Conservation (phyloP, 73 alveolate species). For the Tetrahymena malaccensis region DNA sequence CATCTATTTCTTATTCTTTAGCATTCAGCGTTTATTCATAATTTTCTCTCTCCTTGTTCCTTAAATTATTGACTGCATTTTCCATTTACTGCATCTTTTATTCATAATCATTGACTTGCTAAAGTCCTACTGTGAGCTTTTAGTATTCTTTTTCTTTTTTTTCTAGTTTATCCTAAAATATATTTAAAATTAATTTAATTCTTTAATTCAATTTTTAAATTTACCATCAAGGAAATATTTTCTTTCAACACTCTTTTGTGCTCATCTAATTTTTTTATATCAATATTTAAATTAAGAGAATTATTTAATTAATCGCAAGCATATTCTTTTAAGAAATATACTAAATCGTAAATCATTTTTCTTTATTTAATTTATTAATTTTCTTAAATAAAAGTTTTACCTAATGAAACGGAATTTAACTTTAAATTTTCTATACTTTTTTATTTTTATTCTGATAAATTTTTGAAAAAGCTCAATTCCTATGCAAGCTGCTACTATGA, state of each 20-base stretch:
- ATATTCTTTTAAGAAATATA: too few relatives aligned
- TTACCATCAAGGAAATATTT: not conserved
- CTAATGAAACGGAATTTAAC: not conserved
- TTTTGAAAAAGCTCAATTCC: not conserved
- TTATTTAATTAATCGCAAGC: too few relatives aligned
- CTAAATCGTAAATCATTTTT: too few relatives aligned
- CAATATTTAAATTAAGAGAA: too few relatives aligned
- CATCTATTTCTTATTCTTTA: not conserved
- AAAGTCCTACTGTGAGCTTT: not conserved
- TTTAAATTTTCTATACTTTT: not conserved
- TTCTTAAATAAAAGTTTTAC: not conserved
- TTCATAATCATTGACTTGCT: not conserved
- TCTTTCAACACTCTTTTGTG: not conserved
- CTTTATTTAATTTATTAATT: not conserved
- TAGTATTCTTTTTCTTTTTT: not conserved
- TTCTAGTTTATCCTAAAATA: not conserved
- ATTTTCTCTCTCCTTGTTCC: not conserved
- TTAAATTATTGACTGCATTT: not conserved
- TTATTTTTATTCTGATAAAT: not conserved
- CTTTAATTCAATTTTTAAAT: not conserved
- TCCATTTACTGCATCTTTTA: not conserved
- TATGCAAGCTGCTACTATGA: not conserved
- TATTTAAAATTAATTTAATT: too few relatives aligned
- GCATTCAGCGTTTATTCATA: not conserved
- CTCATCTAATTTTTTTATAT: not conserved